Conservation (phyloP, 805 yeast genomes). For the Candida berthetii region DNA sequence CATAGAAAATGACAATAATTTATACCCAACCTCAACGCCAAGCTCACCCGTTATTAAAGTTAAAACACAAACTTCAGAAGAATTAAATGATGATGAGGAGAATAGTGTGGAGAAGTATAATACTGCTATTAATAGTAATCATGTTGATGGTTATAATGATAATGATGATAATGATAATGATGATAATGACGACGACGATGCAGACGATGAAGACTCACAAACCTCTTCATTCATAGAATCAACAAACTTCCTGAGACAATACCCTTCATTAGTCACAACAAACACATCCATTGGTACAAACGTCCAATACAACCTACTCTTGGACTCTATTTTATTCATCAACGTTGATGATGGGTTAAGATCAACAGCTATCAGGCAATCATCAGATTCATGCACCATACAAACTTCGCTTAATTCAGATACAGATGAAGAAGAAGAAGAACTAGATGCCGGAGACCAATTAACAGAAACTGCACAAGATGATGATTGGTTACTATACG, state of each 20-base stretch:
- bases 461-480: conserved; percentile 13
- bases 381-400: background rate
- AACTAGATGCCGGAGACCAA: background rate
- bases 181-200: background rate
- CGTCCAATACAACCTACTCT: conserved; percentile 7
- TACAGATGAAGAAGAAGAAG: background rate
- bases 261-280: conserved; percentile 1
- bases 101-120: too few relatives aligned
- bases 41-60: background rate
- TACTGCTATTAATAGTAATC: background rate
- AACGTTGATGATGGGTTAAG: conserved; percentile 12
- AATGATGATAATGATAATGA: too few relatives aligned
- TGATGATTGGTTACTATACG: conserved; percentile 36
- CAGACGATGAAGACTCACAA: background rate
- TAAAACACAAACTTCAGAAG: background rate
- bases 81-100: background rate
- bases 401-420: background rate
- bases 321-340: conserved; percentile 15
- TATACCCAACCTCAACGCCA: background rate
- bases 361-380: conserved; percentile 19
- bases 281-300: conserved; percentile 2
- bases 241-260: background rate
- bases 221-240: background rate
- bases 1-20: conserved; percentile 1
- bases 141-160: background rate